phyloP scores from a whole-genome alignment of 176 grass and related monocot genomes.

The Pontederia paniculata region DNA sequence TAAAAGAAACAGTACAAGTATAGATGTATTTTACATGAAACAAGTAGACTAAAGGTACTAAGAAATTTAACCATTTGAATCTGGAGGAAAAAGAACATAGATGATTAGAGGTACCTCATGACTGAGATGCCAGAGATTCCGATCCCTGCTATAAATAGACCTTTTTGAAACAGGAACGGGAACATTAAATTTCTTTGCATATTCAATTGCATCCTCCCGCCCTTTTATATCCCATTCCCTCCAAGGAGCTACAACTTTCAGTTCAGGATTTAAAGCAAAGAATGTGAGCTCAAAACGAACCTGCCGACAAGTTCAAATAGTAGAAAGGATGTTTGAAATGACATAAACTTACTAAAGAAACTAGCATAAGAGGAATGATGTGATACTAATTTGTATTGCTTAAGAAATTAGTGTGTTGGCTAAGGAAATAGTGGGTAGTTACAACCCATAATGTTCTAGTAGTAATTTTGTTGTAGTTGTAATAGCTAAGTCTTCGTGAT shows the following conservation, averaged over 20 bases:
- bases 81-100: neutral
- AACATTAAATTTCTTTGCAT: conserved; percentile 74
- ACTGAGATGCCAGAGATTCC: conserved; percentile 98
- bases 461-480: too few species aligned
- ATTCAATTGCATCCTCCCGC: conserved; percentile 95
- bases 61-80: neutral
- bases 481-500: too few species aligned
- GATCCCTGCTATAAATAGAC: conserved; percentile 94
- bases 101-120: conserved; percentile 54
- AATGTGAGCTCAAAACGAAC: conserved; percentile 97
- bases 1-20: neutral
- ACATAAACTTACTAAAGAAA: neutral
- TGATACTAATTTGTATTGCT: too few species aligned
- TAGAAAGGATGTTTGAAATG: conserved; percentile 7
- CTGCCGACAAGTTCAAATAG: conserved; percentile 33
- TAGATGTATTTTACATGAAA: neutral
- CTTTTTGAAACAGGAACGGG: conserved; percentile 84
- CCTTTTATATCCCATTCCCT: conserved; percentile 98
- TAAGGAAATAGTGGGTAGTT: too few species aligned
- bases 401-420: too few species aligned
- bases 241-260: conserved; percentile 95
- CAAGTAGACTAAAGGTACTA: neutral
- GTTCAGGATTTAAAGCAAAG: conserved; percentile 84
- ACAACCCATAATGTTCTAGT: too few species aligned
- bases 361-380: neutral